These are phyloP conservation scores for Catharanthus roseus DNA, from an alignment of 257 asterid genomes.

Conservation along the genomic window DNA sequence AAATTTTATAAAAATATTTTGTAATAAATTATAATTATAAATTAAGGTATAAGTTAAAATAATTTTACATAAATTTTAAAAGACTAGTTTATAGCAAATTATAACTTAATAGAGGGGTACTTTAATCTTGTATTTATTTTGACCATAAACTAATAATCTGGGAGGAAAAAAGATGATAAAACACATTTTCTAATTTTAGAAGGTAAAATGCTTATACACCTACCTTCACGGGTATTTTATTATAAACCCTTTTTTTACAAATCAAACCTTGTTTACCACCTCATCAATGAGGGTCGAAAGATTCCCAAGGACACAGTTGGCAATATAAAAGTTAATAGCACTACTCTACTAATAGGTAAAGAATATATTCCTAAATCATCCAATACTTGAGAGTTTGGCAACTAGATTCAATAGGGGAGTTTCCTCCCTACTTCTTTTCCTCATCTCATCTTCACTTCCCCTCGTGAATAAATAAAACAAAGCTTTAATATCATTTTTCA, in stretches of 20 bases:
- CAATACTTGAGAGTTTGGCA: constrained; percentile 13
- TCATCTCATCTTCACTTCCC: constrained; percentile 3
- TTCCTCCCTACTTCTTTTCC: constrained; percentile 47
- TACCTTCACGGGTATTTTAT: too few relatives aligned
- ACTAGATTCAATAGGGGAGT: constrained; percentile 21
- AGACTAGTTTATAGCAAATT: too few relatives aligned
- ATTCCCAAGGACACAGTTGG: constrained; percentile 10
- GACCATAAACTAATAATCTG: too few relatives aligned
- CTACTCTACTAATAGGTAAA: constrained; percentile 29
- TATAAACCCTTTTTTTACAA: constrained; percentile 7
- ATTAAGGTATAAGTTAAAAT: too few relatives aligned
- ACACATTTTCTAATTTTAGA: too few relatives aligned
- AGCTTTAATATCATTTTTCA: not conserved
- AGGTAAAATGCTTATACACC: too few relatives aligned
- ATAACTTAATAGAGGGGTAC: too few relatives aligned
- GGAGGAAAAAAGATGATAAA: too few relatives aligned
- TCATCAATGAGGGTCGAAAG: constrained; percentile 5
- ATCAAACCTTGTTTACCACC: constrained; percentile 11
- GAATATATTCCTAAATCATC: constrained; percentile 23
- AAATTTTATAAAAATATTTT: too few relatives aligned
- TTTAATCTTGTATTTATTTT: too few relatives aligned
- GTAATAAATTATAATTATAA: too few relatives aligned
- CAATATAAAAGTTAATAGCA: constrained; percentile 17
- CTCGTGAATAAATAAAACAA: not conserved
- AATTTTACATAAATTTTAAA: too few relatives aligned